Percentiles rank a stretch among this genome's conserved stretches.
phyloP scores from a whole-genome alignment of 331 rosid species.

The Erythrophleum ivorense region DNA sequence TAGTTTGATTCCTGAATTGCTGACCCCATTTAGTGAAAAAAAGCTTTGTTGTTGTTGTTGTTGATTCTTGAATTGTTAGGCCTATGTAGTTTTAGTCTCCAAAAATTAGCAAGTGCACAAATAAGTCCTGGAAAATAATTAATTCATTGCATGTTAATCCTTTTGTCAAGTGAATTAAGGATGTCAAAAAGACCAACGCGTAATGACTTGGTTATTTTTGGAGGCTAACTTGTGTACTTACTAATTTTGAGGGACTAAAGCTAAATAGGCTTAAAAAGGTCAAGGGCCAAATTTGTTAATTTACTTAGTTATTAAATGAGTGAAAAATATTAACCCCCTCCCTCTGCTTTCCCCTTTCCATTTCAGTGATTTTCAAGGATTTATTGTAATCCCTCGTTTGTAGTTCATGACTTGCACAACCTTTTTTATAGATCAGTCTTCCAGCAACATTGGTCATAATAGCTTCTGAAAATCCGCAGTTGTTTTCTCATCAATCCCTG shows the following conservation, averaged over 20 bases:
- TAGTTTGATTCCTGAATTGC: not conserved
- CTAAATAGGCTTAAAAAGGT: not conserved
- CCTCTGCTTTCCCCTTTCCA: not conserved
- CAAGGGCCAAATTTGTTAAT: not conserved
- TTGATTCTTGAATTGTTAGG: not conserved
- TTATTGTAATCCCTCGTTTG: not conserved
- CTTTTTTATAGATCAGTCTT: slow-evolving; percentile 40
- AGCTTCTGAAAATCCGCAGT: slow-evolving; percentile 46
- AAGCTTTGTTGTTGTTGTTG: no score
- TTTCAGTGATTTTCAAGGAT: not conserved
- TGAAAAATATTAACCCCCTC: slow-evolving; percentile 5
- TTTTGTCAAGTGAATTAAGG: slow-evolving; percentile 8
- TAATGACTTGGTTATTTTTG: not conserved
- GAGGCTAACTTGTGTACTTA: not conserved
- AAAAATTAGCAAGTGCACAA: not conserved
- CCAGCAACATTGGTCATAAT: slow-evolving; percentile 31
- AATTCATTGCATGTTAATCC: not conserved
- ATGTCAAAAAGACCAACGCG: not conserved
- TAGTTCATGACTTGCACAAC: slow-evolving; percentile 7
- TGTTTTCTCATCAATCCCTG: slow-evolving; percentile 45
- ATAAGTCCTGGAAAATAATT: not conserved
- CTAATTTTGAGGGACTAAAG: not conserved
- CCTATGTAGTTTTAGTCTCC: not conserved
- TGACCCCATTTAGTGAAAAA: no score
- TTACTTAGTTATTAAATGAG: not conserved